Conservation (phyloP, 2,329 filamentous ascomycete species). For the Apiospora kogelbergensis region DNA sequence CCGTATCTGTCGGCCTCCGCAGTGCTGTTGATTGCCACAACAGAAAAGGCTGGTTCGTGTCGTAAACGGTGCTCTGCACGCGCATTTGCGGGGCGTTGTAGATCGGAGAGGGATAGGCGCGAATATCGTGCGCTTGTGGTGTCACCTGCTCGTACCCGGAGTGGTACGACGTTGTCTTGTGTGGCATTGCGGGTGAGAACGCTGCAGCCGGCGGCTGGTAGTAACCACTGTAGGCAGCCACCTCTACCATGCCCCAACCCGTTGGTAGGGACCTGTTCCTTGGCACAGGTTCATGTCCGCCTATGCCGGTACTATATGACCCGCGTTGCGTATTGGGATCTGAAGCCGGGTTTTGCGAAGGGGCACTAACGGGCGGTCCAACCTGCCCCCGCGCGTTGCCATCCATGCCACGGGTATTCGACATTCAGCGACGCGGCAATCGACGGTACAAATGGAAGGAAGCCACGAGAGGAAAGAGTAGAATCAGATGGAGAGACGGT, state of each 20-base stretch:
- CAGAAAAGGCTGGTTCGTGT: constrained; percentile 72
- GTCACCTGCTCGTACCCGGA: constrained; percentile 65
- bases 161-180: constrained; percentile 51
- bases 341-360: constrained; percentile 52
- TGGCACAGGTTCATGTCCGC: constrained; percentile 42
- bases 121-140: constrained; percentile 27
- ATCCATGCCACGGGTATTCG: constrained; percentile 70
- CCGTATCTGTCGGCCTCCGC: constrained; percentile 64
- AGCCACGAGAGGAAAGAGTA: not conserved
- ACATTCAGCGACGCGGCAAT: constrained; percentile 34
- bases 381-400: constrained; percentile 75
- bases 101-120: constrained; percentile 61
- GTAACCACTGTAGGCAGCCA: constrained; percentile 58
- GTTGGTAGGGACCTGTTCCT: not conserved
- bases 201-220: constrained; percentile 54
- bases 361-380: constrained; percentile 66
- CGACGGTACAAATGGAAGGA: not conserved
- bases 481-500: not conserved
- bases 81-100: constrained; percentile 72
- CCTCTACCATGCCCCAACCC: constrained; percentile 53
- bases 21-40: constrained; percentile 74
- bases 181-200: constrained; percentile 58
- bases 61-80: constrained; percentile 67
- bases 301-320: constrained; percentile 40
- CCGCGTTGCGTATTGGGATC: constrained; percentile 48